Evolutionary conservation across 2,329 filamentous ascomycete species (phyloP).

Genomic region (Ophiostoma novo-ulmi): DNA sequence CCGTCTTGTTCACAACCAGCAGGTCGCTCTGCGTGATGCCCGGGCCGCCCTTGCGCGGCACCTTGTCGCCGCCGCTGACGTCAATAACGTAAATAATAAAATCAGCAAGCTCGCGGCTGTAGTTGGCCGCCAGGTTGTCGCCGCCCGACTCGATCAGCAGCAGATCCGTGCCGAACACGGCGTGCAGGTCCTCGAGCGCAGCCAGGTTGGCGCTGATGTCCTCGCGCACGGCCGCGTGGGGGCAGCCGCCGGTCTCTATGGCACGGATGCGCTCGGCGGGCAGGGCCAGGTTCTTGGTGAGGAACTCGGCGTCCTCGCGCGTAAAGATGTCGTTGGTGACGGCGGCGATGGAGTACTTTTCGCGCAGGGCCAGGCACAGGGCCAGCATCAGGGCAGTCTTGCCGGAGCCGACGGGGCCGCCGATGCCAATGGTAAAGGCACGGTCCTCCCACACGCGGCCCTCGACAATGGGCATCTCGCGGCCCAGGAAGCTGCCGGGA

Average conservation of each 20-base stretch:
- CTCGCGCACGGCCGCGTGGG: constrained; percentile 93
- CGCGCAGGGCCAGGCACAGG: constrained; percentile 77
- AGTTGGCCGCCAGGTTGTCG: constrained; percentile 96
- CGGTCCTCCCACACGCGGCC: constrained; percentile 82
- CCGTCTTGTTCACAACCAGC: constrained; percentile 94
- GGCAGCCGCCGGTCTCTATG: constrained; percentile 96
- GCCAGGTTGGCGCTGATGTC: constrained; percentile 93
- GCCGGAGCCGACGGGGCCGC: constrained; percentile 92
- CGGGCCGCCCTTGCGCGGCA: constrained; percentile 90
- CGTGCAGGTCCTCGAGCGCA: constrained; percentile 83
- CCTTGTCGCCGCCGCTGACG: constrained; percentile 92
- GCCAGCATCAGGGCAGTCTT: constrained; percentile 97
- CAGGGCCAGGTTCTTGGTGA: constrained; percentile 79
- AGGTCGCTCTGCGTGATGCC: constrained; percentile 96
- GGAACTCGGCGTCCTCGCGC: constrained; percentile 94
- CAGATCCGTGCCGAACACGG: constrained; percentile 73
- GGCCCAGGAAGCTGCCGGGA: constrained; percentile 79
- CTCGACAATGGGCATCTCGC: constrained; percentile 90
- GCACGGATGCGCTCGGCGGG: constrained; percentile 79
- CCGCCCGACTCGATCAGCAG: constrained; percentile 93
- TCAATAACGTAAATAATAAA: constrained; percentile 99
- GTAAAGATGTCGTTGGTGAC: constrained; percentile 99
- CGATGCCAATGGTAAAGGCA: constrained; percentile 95
- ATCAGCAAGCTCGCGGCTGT: constrained; percentile 88
- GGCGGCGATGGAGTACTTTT: constrained; percentile 78